Conservation (phyloP, 768 basidiomycete genomes). For the Tylopilus sp. region DNA sequence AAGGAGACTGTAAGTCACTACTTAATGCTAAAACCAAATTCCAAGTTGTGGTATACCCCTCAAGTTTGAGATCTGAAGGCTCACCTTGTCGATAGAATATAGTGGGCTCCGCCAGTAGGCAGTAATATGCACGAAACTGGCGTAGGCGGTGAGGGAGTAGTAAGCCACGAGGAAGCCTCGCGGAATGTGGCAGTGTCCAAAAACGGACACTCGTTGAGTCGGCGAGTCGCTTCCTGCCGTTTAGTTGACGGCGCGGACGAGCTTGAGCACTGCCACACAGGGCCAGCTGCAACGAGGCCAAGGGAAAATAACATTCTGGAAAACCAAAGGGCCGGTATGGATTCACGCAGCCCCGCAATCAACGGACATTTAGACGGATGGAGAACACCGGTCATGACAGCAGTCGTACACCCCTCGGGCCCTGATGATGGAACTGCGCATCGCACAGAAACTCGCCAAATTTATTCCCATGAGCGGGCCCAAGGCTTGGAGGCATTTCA, state of each 20-base stretch:
- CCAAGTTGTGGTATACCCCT: neutral
- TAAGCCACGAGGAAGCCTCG: constrained; percentile 28
- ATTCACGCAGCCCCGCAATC: neutral
- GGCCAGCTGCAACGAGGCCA: constrained; percentile 19
- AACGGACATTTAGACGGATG: neutral
- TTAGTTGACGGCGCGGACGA: constrained; percentile 6
- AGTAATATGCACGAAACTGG: neutral
- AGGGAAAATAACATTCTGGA: constrained; percentile 17
- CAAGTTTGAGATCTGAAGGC: neutral
- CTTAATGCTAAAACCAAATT: neutral
- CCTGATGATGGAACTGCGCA: neutral
- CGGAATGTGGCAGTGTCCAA: constrained; percentile 22
- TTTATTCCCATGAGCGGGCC: neutral
- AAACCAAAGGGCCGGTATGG: neutral
- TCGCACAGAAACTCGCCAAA: neutral
- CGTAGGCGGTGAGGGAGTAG: neutral
- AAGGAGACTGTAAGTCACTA: neutral
- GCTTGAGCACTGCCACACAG: constrained; percentile 8
- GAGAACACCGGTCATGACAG: neutral
- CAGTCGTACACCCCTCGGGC: neutral
- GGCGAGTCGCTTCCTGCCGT: neutral
- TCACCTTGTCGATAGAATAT: neutral
- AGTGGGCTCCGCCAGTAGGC: neutral
- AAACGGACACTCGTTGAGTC: neutral
- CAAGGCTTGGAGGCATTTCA: neutral